A percentile compares a stretch with the other conserved stretches of the same genome.
phyloP scores from a whole-genome alignment of 2,329 filamentous ascomycete species.

The Diplodia scrobiculata region DNA sequence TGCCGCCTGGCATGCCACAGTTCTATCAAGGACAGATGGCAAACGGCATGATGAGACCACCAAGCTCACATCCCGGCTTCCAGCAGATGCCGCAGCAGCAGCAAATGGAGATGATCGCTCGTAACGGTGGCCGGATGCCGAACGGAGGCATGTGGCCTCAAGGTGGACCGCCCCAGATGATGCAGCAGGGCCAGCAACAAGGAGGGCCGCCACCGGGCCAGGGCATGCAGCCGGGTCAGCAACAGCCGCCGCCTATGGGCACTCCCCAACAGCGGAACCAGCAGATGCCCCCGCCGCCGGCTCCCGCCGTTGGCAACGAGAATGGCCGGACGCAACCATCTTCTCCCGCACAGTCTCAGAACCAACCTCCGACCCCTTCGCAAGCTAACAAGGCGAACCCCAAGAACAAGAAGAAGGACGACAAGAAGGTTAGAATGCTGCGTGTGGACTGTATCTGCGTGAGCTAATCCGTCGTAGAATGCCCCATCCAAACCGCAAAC shows the following conservation, averaged over 20 bases:
- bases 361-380: constrained; percentile 69
- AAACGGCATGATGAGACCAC: constrained; percentile 59
- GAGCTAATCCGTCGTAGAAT: constrained; percentile 9
- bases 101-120: constrained; percentile 53
- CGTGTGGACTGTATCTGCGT: not conserved
- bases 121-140: constrained; percentile 42
- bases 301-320: constrained; percentile 47
- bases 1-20: constrained; percentile 51
- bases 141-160: constrained; percentile 43
- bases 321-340: constrained; percentile 50
- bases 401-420: constrained; percentile 69
- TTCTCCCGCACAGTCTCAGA: constrained; percentile 50
- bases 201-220: constrained; percentile 43
- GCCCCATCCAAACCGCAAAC: constrained; percentile 39
- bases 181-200: constrained; percentile 46
- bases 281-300: constrained; percentile 57
- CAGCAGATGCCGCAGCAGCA: constrained; percentile 64
- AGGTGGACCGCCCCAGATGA: constrained; percentile 54
- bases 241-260: constrained; percentile 59
- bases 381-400: constrained; percentile 73
- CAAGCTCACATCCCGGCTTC: constrained; percentile 54
- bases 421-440: constrained; percentile 65
- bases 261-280: constrained; percentile 72
- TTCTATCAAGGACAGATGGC: constrained; percentile 43
- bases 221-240: constrained; percentile 52